Evolutionary conservation across 2,329 filamentous ascomycete genomes (phyloP).

Genomic region (Fusarium brevicatenulatum): DNA sequence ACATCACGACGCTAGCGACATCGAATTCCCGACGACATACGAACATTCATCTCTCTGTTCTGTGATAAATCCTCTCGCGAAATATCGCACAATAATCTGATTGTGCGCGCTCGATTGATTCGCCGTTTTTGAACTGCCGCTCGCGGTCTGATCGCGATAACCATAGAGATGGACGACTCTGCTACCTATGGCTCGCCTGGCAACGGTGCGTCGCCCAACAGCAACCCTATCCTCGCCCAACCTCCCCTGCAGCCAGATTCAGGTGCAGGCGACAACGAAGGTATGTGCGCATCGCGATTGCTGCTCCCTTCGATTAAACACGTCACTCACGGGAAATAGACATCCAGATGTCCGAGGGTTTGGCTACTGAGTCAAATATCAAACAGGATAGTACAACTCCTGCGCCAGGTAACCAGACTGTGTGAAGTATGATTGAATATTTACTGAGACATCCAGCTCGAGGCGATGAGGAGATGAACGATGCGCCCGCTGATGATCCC

Average conservation of each 20-base stretch:
- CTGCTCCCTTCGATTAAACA: neutral
- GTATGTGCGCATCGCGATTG: constrained; percentile 48
- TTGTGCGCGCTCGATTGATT: constrained; percentile 31
- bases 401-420: constrained; percentile 63
- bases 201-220: constrained; percentile 65
- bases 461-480: constrained; percentile 86
- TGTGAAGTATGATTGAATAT: constrained; percentile 71
- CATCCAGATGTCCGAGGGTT: constrained; percentile 69
- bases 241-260: constrained; percentile 61
- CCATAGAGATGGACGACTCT: constrained; percentile 66
- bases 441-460: constrained; percentile 64
- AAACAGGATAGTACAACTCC: constrained; percentile 71
- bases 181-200: constrained; percentile 67
- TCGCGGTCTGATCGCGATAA: constrained; percentile 25
- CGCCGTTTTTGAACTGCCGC: constrained; percentile 13
- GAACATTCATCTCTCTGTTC: constrained; percentile 11
- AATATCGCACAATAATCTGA: constrained; percentile 20
- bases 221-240: constrained; percentile 66
- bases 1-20: constrained; percentile 41
- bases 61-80: constrained; percentile 1
- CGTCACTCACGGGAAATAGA: constrained; percentile 56
- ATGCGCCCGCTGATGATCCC: constrained; percentile 63
- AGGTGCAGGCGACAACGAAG: constrained; percentile 56
- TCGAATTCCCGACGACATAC: constrained; percentile 26
- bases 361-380: constrained; percentile 58